Base-by-base conservation (phyloP, 2,329 filamentous ascomycete genomes). In the Aureobasidium sp. region DNA sequence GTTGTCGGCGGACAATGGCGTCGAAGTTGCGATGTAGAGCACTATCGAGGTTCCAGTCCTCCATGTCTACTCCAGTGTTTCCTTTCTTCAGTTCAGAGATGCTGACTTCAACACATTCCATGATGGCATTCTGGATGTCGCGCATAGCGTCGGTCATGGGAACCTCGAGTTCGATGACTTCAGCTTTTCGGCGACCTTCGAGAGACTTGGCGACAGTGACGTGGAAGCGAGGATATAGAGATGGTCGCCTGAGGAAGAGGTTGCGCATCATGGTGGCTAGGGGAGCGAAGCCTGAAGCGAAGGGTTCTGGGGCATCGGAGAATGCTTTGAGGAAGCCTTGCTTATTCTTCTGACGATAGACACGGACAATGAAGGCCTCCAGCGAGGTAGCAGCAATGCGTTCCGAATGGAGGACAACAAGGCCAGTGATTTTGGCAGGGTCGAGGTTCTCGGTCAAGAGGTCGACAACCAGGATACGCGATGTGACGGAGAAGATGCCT, bases 1-100 rank as follows among this genome's bases (percentile, higher is more conserved):
- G 79, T 73, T 99, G 94, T 62, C 92, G 84, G 64, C 93, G 84
- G 55, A 99, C 86, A 61, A 92, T 88, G 63, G 89, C 80, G 72
- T 97, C 94, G 72, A 99, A 99, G 69, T 91, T 96, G 70, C 88
- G 90, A 66, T 97, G 88, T 63, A 97, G 77, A 39, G 93, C 93
- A 70, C 90, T 97, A 73, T 97, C 93, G n/a, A 96, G 80, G 54
- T 91, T 97, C 93, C 93, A 97, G 70, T 97, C 92, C 63, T 95
- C 92, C 86, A 97, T 92, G 67, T 97, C 93, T 6, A 99, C 79
- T 2, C 91, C 92, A 1, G 86, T 83, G 70, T 97, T 97, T 21
- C 86, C 84, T 76, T 96, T 97, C 72, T 93, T 95, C 47, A 99
- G 81, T 75, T 99, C 94, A 60, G 89, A 86, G 66, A 99, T 94